These are phyloP conservation scores for Athelia sp. DNA, from an alignment of 1,284 basidiomycete species.

Conservation along the genomic window DNA sequence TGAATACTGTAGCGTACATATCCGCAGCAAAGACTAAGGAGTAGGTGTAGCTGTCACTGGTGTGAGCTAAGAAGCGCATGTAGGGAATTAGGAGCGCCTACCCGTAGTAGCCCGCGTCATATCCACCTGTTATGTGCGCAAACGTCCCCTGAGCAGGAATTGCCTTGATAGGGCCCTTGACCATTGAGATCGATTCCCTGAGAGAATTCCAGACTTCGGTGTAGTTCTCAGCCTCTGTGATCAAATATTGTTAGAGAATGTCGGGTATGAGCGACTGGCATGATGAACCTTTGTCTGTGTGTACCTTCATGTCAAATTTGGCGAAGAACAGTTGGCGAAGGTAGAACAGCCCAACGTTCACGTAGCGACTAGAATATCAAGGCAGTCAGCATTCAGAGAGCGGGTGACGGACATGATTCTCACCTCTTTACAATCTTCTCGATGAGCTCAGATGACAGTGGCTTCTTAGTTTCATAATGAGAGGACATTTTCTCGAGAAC, in stretches of 20 bases:
- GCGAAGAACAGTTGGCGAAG: conserved; percentile 81
- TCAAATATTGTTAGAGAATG: not conserved
- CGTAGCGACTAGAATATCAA: conserved; percentile 52
- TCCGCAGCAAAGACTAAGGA: conserved; percentile 74
- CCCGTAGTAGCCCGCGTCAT: conserved; percentile 81
- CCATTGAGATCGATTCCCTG: conserved; percentile 60
- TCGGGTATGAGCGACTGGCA: not conserved
- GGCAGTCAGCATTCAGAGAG: not conserved
- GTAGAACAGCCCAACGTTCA: conserved; percentile 77
- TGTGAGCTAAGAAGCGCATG: not conserved
- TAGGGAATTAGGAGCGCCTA: conserved; percentile 18
- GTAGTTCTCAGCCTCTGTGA: conserved; percentile 55
- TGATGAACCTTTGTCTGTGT: conserved; percentile 56
- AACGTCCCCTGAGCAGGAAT: conserved; percentile 69
- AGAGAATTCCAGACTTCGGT: conserved; percentile 72
- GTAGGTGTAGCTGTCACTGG: conserved; percentile 50
- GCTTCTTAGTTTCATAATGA: conserved; percentile 71
- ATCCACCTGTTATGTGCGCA: conserved; percentile 68
- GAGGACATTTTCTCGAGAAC: conserved; percentile 74
- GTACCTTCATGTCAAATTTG: conserved; percentile 73
- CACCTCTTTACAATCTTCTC: conserved; percentile 75
- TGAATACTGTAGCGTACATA: conserved; percentile 81
- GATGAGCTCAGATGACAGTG: conserved; percentile 72
- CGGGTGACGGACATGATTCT: conserved; percentile 5
- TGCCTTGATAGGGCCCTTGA: conserved; percentile 51